Percentiles rank a stretch among this genome's conserved stretches.
These are phyloP conservation scores for Serendipita sp. DNA, from an alignment of 768 basidiomycete species.

Conservation along the genomic window DNA sequence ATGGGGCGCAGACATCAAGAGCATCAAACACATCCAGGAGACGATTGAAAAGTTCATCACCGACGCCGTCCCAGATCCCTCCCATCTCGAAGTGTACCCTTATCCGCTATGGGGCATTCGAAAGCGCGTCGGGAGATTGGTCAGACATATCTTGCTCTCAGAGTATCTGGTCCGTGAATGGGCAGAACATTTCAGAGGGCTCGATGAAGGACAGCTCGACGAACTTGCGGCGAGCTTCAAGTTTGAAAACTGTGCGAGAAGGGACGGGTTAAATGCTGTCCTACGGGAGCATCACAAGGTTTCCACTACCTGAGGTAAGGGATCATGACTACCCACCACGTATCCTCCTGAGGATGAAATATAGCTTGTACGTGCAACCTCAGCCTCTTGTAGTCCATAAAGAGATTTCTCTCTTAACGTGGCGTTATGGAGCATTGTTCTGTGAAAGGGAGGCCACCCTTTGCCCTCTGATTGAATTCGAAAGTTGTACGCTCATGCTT, in stretches of 20 bases:
- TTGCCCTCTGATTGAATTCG: too few species aligned
- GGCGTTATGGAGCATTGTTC: too few species aligned
- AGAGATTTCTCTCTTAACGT: too few species aligned
- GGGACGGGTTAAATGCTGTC: conserved; percentile 44
- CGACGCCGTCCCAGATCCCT: conserved; percentile 25
- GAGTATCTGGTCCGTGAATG: conserved; percentile 62
- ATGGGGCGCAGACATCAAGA: conserved; percentile 55
- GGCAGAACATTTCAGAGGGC: conserved; percentile 52
- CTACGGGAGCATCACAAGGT: conserved; percentile 16
- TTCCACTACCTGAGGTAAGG: too few species aligned
- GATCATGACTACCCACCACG: too few species aligned
- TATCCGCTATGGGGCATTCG: conserved; percentile 46
- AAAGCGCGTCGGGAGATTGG: conserved; percentile 38
- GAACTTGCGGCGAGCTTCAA: conserved; percentile 60
- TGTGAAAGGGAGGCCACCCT: too few species aligned
- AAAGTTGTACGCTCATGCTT: too few species aligned
- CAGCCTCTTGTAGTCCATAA: too few species aligned
- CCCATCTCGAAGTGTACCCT: conserved; percentile 44
- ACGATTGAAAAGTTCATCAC: conserved; percentile 50
- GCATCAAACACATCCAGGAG: conserved; percentile 42
- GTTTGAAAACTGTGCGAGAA: conserved; percentile 50
- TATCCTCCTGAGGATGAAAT: too few species aligned
- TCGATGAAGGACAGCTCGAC: conserved; percentile 46
- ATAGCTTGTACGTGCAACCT: too few species aligned
- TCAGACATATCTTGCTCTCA: conserved; percentile 51